phyloP scores from a whole-genome alignment of 2,329 filamentous ascomycete genomes.

The Sodiomyces alkalinus region DNA sequence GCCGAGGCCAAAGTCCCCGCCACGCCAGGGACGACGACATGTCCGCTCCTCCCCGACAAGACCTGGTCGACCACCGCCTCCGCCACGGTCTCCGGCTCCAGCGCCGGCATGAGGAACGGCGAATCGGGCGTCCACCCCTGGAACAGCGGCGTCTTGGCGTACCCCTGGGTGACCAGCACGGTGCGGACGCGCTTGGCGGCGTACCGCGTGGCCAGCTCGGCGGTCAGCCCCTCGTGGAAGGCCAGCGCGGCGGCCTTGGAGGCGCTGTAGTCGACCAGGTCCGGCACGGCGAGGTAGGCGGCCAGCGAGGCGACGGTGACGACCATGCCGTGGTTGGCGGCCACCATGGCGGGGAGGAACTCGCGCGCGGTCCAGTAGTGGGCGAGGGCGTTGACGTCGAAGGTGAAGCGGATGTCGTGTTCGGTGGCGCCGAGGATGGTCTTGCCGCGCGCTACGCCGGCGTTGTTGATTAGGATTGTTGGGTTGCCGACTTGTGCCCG shows the following conservation, averaged over 20 bases:
- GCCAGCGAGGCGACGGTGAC: constrained; percentile 55
- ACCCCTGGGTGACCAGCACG: constrained; percentile 49
- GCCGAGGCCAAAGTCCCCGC: constrained; percentile 22
- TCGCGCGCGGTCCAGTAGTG: constrained; percentile 52
- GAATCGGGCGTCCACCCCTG: constrained; percentile 34
- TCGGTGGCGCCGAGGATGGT: constrained; percentile 43
- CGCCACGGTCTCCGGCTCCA: constrained; percentile 48
- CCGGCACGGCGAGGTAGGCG: constrained; percentile 42
- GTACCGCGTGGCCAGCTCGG: constrained; percentile 44
- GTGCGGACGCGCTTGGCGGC: constrained; percentile 49
- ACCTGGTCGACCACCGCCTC: constrained; percentile 47
- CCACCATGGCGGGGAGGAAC: constrained; percentile 52
- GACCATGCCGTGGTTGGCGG: constrained; percentile 53
- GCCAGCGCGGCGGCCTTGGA: constrained; percentile 51
- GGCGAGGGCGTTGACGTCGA: constrained; percentile 54
- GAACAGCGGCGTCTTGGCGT: constrained; percentile 47
- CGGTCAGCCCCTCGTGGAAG: constrained; percentile 51
- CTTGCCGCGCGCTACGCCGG: constrained; percentile 46
- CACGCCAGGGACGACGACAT: constrained; percentile 37
- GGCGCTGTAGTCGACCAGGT: constrained; percentile 51
- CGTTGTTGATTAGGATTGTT: constrained; percentile 60
- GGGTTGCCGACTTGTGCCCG: constrained; percentile 43
- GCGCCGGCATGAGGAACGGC: constrained; percentile 33
- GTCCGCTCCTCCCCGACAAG: constrained; percentile 37
- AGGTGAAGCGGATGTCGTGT: constrained; percentile 47